A percentile compares a stretch with the other conserved stretches of the same genome.
These are phyloP conservation scores for Paracorniculantispora psalliotae DNA, from an alignment of 2,329 filamentous ascomycete genomes.

Conservation along the genomic window DNA sequence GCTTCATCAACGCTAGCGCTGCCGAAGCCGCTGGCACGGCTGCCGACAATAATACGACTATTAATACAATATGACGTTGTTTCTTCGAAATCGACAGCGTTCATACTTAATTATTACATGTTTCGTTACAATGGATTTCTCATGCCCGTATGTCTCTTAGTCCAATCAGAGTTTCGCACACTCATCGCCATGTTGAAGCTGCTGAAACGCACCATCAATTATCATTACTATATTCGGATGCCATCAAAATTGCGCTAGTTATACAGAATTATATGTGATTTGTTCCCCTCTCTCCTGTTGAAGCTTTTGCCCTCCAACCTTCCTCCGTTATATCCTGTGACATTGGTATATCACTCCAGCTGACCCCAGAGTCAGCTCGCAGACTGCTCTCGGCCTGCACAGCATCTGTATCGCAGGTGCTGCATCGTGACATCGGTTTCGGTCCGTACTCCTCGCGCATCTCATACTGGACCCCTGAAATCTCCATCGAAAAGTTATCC, in stretches of 20 bases:
- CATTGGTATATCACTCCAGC: background rate
- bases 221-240: background rate
- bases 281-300: background rate
- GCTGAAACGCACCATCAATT: background rate
- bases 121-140: background rate
- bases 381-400: background rate
- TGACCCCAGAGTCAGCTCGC: background rate
- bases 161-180: background rate
- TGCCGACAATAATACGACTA: background rate
- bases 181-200: background rate
- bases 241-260: background rate
- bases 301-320: background rate
- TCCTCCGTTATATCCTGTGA: background rate
- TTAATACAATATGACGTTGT: too few relatives aligned
- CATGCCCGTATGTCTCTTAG: too few relatives aligned
- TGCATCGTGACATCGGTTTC: conserved; percentile 5
- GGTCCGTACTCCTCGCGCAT: conserved; percentile 10
- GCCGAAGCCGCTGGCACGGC: background rate
- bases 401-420: conserved; percentile 2
- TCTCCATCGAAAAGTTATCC: conserved; percentile 6
- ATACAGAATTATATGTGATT: background rate
- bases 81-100: too few relatives aligned
- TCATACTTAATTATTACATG: too few relatives aligned
- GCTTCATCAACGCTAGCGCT: background rate
- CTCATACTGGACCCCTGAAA: conserved; percentile 9